Conservation (phyloP, 2,329 filamentous ascomycete genomes). For the Sclerotinia glacialis region DNA sequence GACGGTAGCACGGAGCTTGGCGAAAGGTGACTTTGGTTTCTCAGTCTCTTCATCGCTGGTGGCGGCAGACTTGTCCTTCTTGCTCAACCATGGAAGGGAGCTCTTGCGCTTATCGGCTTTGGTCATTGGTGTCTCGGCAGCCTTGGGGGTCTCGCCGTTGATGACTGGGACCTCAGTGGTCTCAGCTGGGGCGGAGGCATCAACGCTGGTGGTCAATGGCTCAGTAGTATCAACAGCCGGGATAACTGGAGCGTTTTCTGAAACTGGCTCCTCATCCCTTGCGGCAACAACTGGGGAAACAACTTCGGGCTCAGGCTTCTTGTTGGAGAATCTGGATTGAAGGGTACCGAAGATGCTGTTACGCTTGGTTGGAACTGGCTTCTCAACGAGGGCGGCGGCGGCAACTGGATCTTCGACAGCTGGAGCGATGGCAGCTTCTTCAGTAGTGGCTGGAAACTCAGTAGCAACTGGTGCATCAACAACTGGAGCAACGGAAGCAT, state of each 20-base stretch:
- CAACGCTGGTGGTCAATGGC: slow-evolving; percentile 35
- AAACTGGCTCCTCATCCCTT: slow-evolving; percentile 39
- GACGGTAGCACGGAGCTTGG: slow-evolving; percentile 40
- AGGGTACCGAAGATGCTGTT: slow-evolving; percentile 39
- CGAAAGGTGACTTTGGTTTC: slow-evolving; percentile 39
- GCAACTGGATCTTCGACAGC: slow-evolving; percentile 43
- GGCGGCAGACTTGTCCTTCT: slow-evolving; percentile 53
- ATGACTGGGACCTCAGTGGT: slow-evolving; percentile 39
- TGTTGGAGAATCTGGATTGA: slow-evolving; percentile 35
- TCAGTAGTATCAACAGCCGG: slow-evolving; percentile 38
- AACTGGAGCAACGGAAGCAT: slow-evolving; percentile 35
- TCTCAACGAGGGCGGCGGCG: slow-evolving; percentile 30
- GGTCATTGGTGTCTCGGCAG: slow-evolving; percentile 40
- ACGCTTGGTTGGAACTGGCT: slow-evolving; percentile 39
- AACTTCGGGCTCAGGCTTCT: slow-evolving; percentile 37
- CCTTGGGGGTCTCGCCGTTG: slow-evolving; percentile 43
- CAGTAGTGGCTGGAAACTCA: slow-evolving; percentile 18
- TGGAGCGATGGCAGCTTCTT: slow-evolving; percentile 32
- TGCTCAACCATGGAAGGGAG: slow-evolving; percentile 58
- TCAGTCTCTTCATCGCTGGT: slow-evolving; percentile 47
- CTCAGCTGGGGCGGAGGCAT: slow-evolving; percentile 35
- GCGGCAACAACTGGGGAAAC: slow-evolving; percentile 35
- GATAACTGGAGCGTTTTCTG: slow-evolving; percentile 40
- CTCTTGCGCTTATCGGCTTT: slow-evolving; percentile 59
- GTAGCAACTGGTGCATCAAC: slow-evolving; percentile 31